Evolutionary conservation across 441 rosid genomes (phyloP).

Genomic region (Gossypium gossypioides): DNA sequence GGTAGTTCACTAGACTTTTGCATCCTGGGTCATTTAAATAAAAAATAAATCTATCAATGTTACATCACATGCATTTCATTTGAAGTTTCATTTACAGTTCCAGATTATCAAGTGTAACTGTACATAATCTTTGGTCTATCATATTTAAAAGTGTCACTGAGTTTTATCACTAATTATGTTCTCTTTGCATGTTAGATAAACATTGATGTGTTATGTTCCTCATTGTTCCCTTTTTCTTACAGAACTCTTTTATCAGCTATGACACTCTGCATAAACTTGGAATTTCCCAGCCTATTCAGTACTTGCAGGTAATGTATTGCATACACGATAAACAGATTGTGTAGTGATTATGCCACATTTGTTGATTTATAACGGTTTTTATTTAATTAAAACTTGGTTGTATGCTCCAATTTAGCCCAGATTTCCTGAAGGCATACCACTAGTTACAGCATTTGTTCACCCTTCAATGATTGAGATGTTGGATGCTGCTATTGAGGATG

Average conservation of each 20-base stretch:
- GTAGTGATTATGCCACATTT: conserved; percentile 4
- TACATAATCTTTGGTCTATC: neutral
- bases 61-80: neutral
- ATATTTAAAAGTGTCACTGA: neutral
- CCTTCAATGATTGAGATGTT: conserved; percentile 84
- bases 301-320: conserved; percentile 62
- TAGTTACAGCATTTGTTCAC: conserved; percentile 67
- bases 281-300: conserved; percentile 78
- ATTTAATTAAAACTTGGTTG: conserved; percentile 33
- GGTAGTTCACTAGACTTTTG: neutral
- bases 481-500: conserved; percentile 79
- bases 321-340: conserved; percentile 2
- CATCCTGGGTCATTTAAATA: neutral
- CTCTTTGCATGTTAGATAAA: neutral
- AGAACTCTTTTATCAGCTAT: conserved; percentile 76
- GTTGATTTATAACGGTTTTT: conserved; percentile 16
- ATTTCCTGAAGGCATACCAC: conserved; percentile 78
- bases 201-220: neutral
- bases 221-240: conserved; percentile 26
- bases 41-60: neutral
- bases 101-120: neutral
- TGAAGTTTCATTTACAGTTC: neutral
- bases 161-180: neutral
- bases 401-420: conserved; percentile 69
- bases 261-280: conserved; percentile 82